phyloP scores from a whole-genome alignment of 768 basidiomycete genomes.

The Xerocomus potaroensis region DNA sequence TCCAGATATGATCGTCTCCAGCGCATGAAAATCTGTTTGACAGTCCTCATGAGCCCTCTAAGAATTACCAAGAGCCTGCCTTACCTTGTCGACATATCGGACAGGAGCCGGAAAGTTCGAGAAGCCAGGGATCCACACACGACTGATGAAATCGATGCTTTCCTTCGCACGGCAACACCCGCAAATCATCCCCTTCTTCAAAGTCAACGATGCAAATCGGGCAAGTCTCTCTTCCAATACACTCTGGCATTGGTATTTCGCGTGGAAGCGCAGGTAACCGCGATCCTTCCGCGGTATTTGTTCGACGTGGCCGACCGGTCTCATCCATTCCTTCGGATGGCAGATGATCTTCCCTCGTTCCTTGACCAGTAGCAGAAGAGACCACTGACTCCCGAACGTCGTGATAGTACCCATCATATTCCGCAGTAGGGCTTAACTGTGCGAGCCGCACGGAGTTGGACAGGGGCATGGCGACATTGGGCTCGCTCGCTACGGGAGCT shows the following conservation, averaged over 20 bases:
- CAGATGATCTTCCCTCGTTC: background rate
- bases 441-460: conserved; percentile 10
- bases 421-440: conserved; percentile 1
- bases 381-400: background rate
- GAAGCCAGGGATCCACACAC: conserved; percentile 92
- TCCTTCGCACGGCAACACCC: conserved; percentile 87
- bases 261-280: background rate
- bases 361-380: background rate
- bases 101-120: conserved; percentile 86
- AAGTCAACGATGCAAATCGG: conserved; percentile 96
- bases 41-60: background rate
- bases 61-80: conserved; percentile 10
- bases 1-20: conserved; percentile 52
- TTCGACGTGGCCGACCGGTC: conserved; percentile 1
- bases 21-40: conserved; percentile 51
- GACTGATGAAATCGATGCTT: conserved; percentile 86
- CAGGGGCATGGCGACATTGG: background rate
- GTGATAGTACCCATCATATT: background rate
- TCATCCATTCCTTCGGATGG: conserved; percentile 7
- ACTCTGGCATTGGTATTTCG: conserved; percentile 48
- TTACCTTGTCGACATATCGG: conserved; percentile 89
- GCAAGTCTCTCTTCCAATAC: conserved; percentile 81
- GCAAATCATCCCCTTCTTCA: conserved; percentile 87
- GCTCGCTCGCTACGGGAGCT: background rate
- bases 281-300: background rate